Evolutionary conservation across 192 early-diverging fungal genomes (phyloP), one percentile per base, ranked within the genome.

Genomic region (Backusella parvicylindrica): DNA sequence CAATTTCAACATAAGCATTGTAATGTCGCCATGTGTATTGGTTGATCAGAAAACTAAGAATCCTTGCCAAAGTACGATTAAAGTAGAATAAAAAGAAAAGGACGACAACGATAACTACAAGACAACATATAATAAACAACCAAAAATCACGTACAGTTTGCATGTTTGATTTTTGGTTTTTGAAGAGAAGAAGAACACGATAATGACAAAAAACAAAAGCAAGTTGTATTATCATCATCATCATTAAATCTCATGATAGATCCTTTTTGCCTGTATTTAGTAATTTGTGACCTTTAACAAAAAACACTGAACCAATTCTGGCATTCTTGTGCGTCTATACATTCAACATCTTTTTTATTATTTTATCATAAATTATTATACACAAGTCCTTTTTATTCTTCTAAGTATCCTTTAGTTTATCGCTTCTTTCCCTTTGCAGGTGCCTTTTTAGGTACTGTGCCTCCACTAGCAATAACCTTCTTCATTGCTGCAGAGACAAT

Each of bases 21-120:
- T 89, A 85, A 37, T 83, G 83, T 56, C 87, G 63, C 93, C 93
- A 94, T 2, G 89, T 89, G 77, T 88, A 91, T 82, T 89, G 81
- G 72, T 87, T 83, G 23, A 91, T 79, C 5, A 94, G 41, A 33
- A 85, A 83, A 6, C 89, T 87, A 18, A 92, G 77, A 26, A 91
- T 28, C 31, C 82, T 84, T 16, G 85, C 93, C 50, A 91, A 71
- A 32, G 87, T 79, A 23, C 92, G 86, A 78, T 89, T 91, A 38
- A 87, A 86, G 69, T 93, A 94, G 79, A 94, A 94, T 26, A 92
- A 82, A 43, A 92, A 91, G 84, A 94, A 91, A 35, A 93, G 82
- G 13, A 88, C 83, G 6, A 90, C 87, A 28, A 90, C 81, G 16
- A 91, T 87, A 23, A 92, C 86, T 0, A 90, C 85, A n/a, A 88